Conservation (phyloP, 805 yeast species). For the Candida methanosorbosa region DNA sequence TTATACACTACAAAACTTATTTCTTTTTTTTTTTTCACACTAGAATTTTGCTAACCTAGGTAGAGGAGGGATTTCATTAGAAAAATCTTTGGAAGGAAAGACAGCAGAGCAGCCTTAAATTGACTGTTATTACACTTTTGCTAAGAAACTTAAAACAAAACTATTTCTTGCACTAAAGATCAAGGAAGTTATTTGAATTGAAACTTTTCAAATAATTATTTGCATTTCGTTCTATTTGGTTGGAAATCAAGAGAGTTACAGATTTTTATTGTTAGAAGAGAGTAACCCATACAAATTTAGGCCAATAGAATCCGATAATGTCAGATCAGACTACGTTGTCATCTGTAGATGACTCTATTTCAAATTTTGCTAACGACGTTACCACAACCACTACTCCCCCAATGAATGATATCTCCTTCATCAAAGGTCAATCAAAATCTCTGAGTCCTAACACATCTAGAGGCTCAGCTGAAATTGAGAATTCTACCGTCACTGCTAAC, state of each 20-base stretch:
- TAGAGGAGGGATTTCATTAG: neutral
- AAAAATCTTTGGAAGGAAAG: no score
- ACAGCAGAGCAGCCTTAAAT: neutral
- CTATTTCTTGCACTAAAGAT: no score
- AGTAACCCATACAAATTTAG: no score
- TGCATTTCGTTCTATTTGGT: neutral
- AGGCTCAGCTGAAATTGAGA: constrained; percentile 3
- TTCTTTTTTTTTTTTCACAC: constrained; percentile 1
- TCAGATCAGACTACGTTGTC: constrained; percentile 27
- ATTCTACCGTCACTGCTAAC: constrained; percentile 2
- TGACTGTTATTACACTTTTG: neutral
- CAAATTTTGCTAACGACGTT: constrained; percentile 10
- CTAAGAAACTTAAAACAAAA: neutral
- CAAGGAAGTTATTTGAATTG: neutral
- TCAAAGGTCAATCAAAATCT: constrained; percentile 2
- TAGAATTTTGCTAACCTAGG: no score
- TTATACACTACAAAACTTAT: neutral
- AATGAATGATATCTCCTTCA: constrained; percentile 15
- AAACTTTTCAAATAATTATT: neutral
- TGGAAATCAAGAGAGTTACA: neutral
- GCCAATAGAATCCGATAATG: no score
- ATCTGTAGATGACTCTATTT: constrained; percentile 20
- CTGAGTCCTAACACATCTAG: neutral
- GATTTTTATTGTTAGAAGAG: no score
- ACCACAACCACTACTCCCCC: constrained; percentile 26